Evolutionary conservation across 306 rosid genomes (phyloP).

Genomic region (Glycine latifolia): DNA sequence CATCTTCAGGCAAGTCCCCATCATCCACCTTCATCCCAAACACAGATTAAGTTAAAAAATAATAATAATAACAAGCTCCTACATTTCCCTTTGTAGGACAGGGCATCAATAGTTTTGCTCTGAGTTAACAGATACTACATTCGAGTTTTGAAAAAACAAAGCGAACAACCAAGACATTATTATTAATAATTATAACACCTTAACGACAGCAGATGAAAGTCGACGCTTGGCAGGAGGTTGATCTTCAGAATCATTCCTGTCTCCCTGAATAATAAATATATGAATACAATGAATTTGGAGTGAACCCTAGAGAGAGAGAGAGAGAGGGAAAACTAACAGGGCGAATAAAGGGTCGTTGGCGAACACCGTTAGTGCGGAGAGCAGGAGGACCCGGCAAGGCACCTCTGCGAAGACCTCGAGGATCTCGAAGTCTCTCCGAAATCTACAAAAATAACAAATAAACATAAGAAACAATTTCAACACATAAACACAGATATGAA

Average conservation of each 20-base stretch:
- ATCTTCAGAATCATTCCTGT: conserved; percentile 70
- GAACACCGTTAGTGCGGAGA: conserved; percentile 76
- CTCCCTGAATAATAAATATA: conserved; percentile 55
- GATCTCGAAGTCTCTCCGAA: conserved; percentile 95
- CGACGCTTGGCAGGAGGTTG: conserved; percentile 82
- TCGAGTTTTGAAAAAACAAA: too few species aligned
- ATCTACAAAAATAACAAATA: conserved; percentile 55
- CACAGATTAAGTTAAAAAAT: too few species aligned
- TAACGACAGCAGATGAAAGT: conserved; percentile 88
- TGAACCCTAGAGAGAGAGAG: conserved; percentile 27
- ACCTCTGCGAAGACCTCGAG: conserved; percentile 90
- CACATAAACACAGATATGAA: too few species aligned
- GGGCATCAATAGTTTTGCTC: too few species aligned
- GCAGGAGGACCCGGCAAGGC: conserved; percentile 56
- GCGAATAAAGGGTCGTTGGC: conserved; percentile 75
- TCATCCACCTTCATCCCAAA: conserved; percentile 66
- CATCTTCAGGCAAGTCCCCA: conserved; percentile 72
- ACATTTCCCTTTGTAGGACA: too few species aligned
- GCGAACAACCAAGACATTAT: too few species aligned
- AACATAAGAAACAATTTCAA: background rate
- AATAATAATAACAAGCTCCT: too few species aligned
- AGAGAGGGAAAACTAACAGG: conserved; percentile 49
- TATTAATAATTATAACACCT: conserved; percentile 51
- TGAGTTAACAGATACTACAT: too few species aligned
- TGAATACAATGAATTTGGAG: background rate